Base-by-base conservation (phyloP, 2,329 filamentous ascomycete species). In the Metarhizium brunneum region DNA sequence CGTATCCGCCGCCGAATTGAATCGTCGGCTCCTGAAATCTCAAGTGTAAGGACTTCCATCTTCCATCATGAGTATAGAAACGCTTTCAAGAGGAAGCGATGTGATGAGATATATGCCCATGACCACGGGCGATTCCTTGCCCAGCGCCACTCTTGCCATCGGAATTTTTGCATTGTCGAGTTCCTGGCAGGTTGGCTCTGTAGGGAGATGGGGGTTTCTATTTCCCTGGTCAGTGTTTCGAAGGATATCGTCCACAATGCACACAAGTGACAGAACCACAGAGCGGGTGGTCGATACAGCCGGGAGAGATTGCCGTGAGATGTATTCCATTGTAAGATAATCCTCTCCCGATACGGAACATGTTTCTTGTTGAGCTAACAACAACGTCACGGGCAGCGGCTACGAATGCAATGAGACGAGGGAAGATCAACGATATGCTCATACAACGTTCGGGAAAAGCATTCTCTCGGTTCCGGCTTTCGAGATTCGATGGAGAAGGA, bases 161-260 rank as follows among this genome's bases (percentile, higher is more conserved):
- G 13, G 38, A 40, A 5, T 40, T 16, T 11, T 5, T 16, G 38
- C 35, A 36, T 36, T 36, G 35, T 36, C 35, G 13, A 8, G 35
- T 36, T 36, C 35, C 35, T 36, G 38, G 11, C 11, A 16, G 38
- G 13, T 5, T 14, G 38, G 38, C 38, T 3, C 57, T 66, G 1
- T 68, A 66, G 66, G 20, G 40, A 10, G 58, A 56, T 6, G 59
- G 60, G 8, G 65, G 66, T 2, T 67, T 65, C 54, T 68, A 65
- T 56, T 69, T 65, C 6, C 66, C 67, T 2, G 67, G 66, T 8
- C 56, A 62, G 14, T 69, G 66, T 58, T 66, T 66, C 50, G 47
- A 54, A 6, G 66, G 65, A 16, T 68, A 69, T 48, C 50, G 16
- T 11, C 59, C 65, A 10, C 56, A 54, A 50, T 68, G 67, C 56